Conservation (phyloP, 2,329 filamentous ascomycete genomes). For the Chaetomiaceae sp. region DNA sequence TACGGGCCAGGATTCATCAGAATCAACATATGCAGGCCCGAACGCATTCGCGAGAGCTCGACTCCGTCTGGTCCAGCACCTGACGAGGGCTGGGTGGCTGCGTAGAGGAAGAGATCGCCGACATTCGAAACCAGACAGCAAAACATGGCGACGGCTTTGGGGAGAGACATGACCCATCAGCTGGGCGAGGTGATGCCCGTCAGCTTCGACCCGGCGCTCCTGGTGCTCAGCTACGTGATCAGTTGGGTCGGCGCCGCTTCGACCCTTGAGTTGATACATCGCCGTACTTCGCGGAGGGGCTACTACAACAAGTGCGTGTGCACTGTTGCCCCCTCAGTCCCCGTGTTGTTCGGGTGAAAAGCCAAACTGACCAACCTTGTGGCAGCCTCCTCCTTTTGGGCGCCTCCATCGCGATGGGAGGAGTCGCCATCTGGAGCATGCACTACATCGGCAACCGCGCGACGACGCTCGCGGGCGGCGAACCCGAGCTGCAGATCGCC, state of each 20-base stretch:
- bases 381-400: conserved; percentile 55
- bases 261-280: conserved; percentile 74
- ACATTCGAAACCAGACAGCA: background rate
- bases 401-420: conserved; percentile 65
- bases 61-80: background rate
- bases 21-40: too few species aligned
- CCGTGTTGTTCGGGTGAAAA: background rate
- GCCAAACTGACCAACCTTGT: background rate
- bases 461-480: conserved; percentile 61
- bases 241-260: conserved; percentile 72
- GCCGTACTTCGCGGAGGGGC: conserved; percentile 63
- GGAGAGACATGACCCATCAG: conserved; percentile 6
- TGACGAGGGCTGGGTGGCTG: background rate
- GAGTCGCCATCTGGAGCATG: conserved; percentile 69
- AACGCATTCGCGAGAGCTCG: too few species aligned
- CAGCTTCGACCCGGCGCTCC: conserved; percentile 51
- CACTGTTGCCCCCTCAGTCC: background rate
- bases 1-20: too few species aligned
- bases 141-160: background rate
- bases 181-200: conserved; percentile 19
- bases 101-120: background rate
- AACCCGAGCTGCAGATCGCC: conserved; percentile 59
- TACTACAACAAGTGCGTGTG: conserved; percentile 57
- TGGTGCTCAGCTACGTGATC: conserved; percentile 68
- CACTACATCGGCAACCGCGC: conserved; percentile 81